Evolutionary conservation across 225 moss, liverwort and hornwort genomes (phyloP), one percentile per base, ranked within the genome.

Genomic region (Takakia lepidozioides): DNA sequence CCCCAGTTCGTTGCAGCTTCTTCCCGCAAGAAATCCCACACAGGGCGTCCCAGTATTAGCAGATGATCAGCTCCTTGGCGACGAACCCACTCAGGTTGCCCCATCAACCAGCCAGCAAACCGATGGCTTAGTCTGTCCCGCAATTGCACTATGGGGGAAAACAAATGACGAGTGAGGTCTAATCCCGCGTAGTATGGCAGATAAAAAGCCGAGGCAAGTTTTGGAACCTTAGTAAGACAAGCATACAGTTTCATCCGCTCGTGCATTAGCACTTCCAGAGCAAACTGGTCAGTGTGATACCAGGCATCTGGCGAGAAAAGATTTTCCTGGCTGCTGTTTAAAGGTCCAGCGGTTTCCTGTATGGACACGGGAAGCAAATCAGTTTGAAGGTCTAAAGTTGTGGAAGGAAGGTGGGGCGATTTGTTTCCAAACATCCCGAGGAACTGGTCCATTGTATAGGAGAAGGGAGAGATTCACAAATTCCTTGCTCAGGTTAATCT

Each of bases 211-310:
- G 84, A 69, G 22, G 95, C 91, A 14, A 58, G 47, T 4, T 69
- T 72, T 3, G 82, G 45, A 13, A 81, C 52, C 3, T 64, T 36
- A 0, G 95, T 91, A 26, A 81, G 56, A 43, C 95, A 98, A 1
- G 63, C 35, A 57, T 87, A 73, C 1, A 21, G 20, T 21, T 80
- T 82, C 37, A 88, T 41, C 8, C 88, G 62, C 20, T 79, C 81
- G 57, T 83, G 83, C 0, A 93, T 29, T 1, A 51, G 34, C 1
- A 88, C 51, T 48, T 88, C 93, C 20, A 93, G 59, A 16, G 70
- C 57, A 72, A 88, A 93, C 21, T 93, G 93, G 6, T 88, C 78
- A 7, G 93, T 93, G 29, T 62, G 61, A 56, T 69, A 81, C 88
- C 88, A 93, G 0, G 72, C 30, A 6, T 61, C 55, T 4, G 49